phyloP scores from a whole-genome alignment of 768 basidiomycete genomes.

The Termitomyces eurrhizus region DNA sequence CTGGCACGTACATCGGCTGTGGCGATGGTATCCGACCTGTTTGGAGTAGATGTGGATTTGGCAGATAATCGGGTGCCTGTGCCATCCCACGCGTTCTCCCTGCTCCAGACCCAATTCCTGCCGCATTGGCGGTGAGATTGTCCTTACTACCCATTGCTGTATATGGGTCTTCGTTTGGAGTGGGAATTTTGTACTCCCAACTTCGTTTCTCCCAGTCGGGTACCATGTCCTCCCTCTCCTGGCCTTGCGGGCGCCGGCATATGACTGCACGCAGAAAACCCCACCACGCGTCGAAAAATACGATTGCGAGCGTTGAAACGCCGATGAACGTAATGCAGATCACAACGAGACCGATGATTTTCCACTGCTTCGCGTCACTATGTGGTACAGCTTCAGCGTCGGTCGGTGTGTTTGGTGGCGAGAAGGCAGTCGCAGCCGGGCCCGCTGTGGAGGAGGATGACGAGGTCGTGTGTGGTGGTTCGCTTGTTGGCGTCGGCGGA shows the following conservation, averaged over 20 bases:
- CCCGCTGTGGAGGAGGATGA: background rate
- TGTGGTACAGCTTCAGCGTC: constrained; percentile 28
- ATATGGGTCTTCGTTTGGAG: constrained; percentile 44
- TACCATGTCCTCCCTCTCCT: constrained; percentile 50
- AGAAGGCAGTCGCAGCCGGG: constrained; percentile 1
- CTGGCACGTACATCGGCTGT: constrained; percentile 21
- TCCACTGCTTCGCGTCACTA: constrained; percentile 54
- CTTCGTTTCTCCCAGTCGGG: constrained; percentile 61
- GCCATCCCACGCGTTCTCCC: constrained; percentile 3
- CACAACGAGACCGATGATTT: constrained; percentile 64
- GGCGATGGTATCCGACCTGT: constrained; percentile 14
- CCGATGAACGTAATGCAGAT: constrained; percentile 60
- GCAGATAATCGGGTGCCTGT: constrained; percentile 4
- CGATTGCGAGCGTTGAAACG: constrained; percentile 47
- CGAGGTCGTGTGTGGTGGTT: background rate
- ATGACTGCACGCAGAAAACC: constrained; percentile 51
- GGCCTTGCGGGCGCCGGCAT: constrained; percentile 32
- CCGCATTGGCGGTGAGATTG: constrained; percentile 26
- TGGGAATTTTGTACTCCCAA: constrained; percentile 53
- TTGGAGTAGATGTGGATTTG: constrained; percentile 5
- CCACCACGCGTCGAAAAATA: constrained; percentile 74
- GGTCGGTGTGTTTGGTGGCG: constrained; percentile 6
- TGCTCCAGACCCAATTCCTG: constrained; percentile 9
- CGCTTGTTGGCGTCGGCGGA: background rate
- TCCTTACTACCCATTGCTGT: constrained; percentile 39